These are phyloP conservation scores for Mycena filopes DNA, from an alignment of 768 basidiomycete genomes.

Conservation along the genomic window DNA sequence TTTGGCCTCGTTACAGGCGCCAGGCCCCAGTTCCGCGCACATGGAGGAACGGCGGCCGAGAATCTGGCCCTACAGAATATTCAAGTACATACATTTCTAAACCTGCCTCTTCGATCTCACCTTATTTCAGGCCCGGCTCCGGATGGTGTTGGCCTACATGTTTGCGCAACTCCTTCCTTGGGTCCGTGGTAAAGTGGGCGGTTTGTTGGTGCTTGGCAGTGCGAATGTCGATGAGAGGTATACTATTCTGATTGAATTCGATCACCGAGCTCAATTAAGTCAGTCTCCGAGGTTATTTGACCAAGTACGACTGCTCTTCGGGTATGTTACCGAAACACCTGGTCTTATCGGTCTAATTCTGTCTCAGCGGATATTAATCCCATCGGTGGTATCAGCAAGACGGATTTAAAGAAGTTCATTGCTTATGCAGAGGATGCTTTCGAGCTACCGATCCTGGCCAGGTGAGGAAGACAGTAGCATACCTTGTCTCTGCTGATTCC, in stretches of 20 bases:
- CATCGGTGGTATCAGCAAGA: constrained; percentile 98
- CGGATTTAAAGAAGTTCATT: constrained; percentile 96
- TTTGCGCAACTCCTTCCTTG: constrained; percentile 96
- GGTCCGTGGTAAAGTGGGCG: constrained; percentile 85
- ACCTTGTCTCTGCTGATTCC: not conserved
- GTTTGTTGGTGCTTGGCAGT: constrained; percentile 94
- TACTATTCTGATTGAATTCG: constrained; percentile 7
- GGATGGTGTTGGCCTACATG: constrained; percentile 95
- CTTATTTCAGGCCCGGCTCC: constrained; percentile 74
- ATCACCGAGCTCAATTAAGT: not conserved
- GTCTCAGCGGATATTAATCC: constrained; percentile 93
- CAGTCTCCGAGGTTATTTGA: constrained; percentile 94
- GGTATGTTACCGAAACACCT: constrained; percentile 54
- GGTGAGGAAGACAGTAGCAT: constrained; percentile 54
- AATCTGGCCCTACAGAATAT: constrained; percentile 98
- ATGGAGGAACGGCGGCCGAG: constrained; percentile 89
- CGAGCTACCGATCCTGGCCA: constrained; percentile 83
- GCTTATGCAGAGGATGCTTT: constrained; percentile 83
- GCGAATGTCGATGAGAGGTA: constrained; percentile 99
- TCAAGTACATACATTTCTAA: constrained; percentile 59
- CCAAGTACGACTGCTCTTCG: constrained; percentile 97
- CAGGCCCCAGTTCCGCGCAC: constrained; percentile 76
- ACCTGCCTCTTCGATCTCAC: not conserved
- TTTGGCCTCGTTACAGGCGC: constrained; percentile 83
- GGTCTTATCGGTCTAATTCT: not conserved